phyloP scores from a whole-genome alignment of 1,284 basidiomycete species.

The Apiotrichum domesticum region DNA sequence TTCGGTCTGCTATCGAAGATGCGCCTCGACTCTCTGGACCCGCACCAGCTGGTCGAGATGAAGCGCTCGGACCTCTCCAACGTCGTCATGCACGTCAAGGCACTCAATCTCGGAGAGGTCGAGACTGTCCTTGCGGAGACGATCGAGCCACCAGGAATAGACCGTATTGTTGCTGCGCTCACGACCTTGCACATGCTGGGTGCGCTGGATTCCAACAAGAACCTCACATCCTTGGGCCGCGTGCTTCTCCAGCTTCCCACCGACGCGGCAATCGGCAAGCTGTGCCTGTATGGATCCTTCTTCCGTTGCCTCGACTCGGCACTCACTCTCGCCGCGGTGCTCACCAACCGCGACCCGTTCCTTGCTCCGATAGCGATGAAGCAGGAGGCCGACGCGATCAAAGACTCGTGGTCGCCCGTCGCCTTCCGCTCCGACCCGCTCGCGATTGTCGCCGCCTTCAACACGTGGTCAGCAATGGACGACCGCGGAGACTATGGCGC shows the following conservation, averaged over 20 bases:
- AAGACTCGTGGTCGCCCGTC: constrained; percentile 69
- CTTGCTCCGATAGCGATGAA: constrained; percentile 59
- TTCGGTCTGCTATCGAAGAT: constrained; percentile 71
- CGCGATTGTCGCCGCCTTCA: constrained; percentile 73
- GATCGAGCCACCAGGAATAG: constrained; percentile 82
- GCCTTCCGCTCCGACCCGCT: constrained; percentile 78
- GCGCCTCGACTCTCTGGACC: constrained; percentile 60
- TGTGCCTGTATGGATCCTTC: constrained; percentile 85
- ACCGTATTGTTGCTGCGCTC: constrained; percentile 76
- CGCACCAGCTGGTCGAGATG: constrained; percentile 94
- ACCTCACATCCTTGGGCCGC: constrained; percentile 78
- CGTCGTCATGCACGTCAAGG: constrained; percentile 95
- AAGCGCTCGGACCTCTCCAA: constrained; percentile 85
- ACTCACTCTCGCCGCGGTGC: constrained; percentile 79
- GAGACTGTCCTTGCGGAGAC: constrained; percentile 81
- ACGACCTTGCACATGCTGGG: constrained; percentile 77
- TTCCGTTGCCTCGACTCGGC: constrained; percentile 90
- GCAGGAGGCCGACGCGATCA: constrained; percentile 56
- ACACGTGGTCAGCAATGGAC: constrained; percentile 71
- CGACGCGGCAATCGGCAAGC: constrained; percentile 81
- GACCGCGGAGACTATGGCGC: constrained; percentile 57
- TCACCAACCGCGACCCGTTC: constrained; percentile 88
- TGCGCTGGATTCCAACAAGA: constrained; percentile 68
- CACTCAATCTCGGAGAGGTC: constrained; percentile 83
- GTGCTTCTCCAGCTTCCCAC: constrained; percentile 85